These are phyloP conservation scores for Tricholoma terreum DNA, from an alignment of 768 basidiomycete species.

Conservation along the genomic window DNA sequence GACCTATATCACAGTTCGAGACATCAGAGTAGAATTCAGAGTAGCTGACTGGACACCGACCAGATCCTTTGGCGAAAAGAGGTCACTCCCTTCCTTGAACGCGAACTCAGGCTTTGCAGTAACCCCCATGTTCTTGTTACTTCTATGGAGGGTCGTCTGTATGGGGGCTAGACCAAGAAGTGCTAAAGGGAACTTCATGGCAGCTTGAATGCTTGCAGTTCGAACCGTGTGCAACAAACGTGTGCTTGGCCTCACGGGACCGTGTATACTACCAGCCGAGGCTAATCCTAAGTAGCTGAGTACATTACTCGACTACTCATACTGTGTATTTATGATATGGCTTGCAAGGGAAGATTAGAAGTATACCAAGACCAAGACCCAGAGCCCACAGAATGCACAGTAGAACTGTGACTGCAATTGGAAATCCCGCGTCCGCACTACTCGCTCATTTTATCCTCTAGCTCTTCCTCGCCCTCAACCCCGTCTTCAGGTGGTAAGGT, in stretches of 20 bases:
- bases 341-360: too few species aligned
- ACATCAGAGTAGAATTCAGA: background rate
- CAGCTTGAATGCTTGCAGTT: background rate
- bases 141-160: background rate
- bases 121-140: conserved; percentile 20
- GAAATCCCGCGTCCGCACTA: too few species aligned
- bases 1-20: conserved; percentile 29
- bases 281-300: too few species aligned
- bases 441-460: conserved; percentile 50
- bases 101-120: conserved; percentile 39
- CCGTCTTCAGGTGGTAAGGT: conserved; percentile 35
- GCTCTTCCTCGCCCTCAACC: conserved; percentile 27
- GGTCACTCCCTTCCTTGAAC: conserved; percentile 54
- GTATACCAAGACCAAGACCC: background rate
- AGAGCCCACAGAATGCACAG: background rate
- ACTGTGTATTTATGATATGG: too few species aligned
- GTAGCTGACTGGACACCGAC: conserved; percentile 18
- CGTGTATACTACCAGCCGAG: background rate
- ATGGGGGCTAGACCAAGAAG: conserved; percentile 47
- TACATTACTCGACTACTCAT: too few species aligned
- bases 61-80: conserved; percentile 72
- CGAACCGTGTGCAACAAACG: background rate
- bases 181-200: conserved; percentile 54
- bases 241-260: conserved; percentile 9
- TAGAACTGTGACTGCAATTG: too few species aligned